Evolutionary conservation across 2,329 filamentous ascomycete species (phyloP).

Genomic region (Beauveria scarabaeidicola): DNA sequence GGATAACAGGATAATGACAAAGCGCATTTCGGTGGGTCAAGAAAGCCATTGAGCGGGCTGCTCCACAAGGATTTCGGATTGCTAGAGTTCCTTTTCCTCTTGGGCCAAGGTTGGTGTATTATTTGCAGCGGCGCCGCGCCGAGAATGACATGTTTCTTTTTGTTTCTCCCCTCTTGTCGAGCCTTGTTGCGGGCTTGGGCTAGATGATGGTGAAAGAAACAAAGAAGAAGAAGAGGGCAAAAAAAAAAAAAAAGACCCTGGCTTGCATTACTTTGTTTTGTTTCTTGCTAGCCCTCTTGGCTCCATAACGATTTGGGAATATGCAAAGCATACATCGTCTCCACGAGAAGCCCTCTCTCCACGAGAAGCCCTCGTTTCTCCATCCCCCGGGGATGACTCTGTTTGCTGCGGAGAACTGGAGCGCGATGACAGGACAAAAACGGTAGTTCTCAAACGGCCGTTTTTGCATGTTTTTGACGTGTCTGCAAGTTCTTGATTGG

Average conservation of each 20-base stretch:
- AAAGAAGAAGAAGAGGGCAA: too few species aligned
- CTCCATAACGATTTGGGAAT: background rate
- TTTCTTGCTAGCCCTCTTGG: too few species aligned
- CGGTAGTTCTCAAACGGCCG: too few species aligned
- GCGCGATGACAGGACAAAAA: background rate
- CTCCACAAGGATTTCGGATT: background rate
- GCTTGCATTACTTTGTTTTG: too few species aligned
- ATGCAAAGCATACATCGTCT: background rate
- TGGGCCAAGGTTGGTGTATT: background rate
- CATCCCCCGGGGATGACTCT: background rate
- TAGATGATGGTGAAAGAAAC: too few species aligned
- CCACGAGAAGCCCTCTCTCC: background rate
- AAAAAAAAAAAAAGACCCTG: too few species aligned
- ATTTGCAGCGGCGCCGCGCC: background rate
- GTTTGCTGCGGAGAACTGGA: background rate
- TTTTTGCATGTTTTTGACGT: too few species aligned
- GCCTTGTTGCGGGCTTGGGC: background rate
- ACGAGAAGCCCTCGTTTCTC: background rate
- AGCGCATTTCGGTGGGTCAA: too few species aligned
- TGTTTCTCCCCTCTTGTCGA: background rate
- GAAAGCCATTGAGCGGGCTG: background rate
- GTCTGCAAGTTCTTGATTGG: too few species aligned
- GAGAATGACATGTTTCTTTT: constrained; percentile 7
- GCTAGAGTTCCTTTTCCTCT: background rate
- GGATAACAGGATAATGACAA: too few species aligned